These are phyloP conservation scores for Nemania sp. DNA, from an alignment of 2,329 filamentous ascomycete species.

Conservation along the genomic window DNA sequence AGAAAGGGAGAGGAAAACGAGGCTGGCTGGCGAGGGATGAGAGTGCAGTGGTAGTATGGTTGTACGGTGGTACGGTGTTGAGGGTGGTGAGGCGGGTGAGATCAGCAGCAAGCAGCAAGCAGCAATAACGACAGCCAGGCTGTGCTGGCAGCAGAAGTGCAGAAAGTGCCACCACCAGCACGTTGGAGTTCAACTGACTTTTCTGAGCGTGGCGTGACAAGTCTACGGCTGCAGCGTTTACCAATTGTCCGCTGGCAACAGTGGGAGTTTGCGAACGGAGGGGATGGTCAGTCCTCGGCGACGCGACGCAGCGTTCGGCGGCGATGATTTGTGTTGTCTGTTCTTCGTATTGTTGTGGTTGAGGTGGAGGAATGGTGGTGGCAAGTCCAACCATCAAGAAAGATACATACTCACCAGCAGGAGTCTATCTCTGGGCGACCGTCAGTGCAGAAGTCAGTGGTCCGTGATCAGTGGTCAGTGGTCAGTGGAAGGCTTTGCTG, in stretches of 20 bases:
- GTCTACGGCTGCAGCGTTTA: constrained; percentile 30
- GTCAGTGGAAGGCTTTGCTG: constrained; percentile 24
- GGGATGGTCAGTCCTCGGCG: constrained; percentile 22
- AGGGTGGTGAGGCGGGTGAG: constrained; percentile 1
- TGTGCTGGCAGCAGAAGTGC: no score
- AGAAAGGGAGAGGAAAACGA: background rate
- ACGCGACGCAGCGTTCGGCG: constrained; percentile 24
- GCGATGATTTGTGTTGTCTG: constrained; percentile 19
- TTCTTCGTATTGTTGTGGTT: constrained; percentile 22
- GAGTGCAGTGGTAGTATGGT: no score
- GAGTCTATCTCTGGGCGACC: constrained; percentile 11
- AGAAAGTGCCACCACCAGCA: no score
- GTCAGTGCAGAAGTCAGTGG: no score
- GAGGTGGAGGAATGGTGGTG: constrained; percentile 25
- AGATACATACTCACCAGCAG: constrained; percentile 23
- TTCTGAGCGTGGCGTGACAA: constrained; percentile 32
- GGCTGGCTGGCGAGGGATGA: no score
- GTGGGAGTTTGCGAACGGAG: constrained; percentile 29
- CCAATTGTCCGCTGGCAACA: constrained; percentile 38
- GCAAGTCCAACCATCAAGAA: constrained; percentile 16
- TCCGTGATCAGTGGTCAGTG: no score
- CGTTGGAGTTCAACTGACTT: constrained; percentile 17
- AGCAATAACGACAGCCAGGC: no score
- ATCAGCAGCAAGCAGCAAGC: constrained; percentile 3
- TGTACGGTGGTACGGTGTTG: no score